phyloP scores from a whole-genome alignment of 164 flowering plant genomes.

The Houttuynia cordata region DNA sequence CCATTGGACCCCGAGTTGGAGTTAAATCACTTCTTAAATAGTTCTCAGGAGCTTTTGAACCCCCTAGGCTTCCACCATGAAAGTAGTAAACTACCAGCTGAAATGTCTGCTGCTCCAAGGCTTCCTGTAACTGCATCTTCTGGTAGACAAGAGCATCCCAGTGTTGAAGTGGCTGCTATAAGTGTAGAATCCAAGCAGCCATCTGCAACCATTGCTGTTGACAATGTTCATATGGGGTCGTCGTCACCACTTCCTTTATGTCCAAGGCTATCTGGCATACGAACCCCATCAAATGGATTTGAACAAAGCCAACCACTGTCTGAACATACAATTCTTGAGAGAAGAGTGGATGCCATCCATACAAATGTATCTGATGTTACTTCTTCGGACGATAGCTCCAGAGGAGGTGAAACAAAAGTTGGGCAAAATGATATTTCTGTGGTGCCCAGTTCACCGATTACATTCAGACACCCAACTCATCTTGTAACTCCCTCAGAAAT shows the following conservation, averaged over 20 bases:
- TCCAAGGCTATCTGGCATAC: conserved; percentile 55
- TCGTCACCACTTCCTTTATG: conserved; percentile 45
- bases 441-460: conserved; percentile 23
- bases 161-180: conserved; percentile 19
- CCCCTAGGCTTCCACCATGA: background rate
- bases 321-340: conserved; percentile 30
- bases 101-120: background rate
- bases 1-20: conserved; percentile 49
- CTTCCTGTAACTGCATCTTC: conserved; percentile 16
- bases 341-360: conserved; percentile 36
- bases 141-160: conserved; percentile 23
- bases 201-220: conserved; percentile 21
- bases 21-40: conserved; percentile 32
- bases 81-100: background rate
- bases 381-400: conserved; percentile 25
- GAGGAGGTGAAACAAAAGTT: conserved; percentile 31
- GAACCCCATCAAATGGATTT: conserved; percentile 31
- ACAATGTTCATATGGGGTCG: conserved; percentile 15
- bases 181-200: conserved; percentile 29
- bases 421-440: conserved; percentile 34
- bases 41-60: background rate
- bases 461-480: conserved; percentile 78
- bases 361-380: conserved; percentile 28
- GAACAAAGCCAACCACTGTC: conserved; percentile 28
- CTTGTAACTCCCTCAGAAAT: conserved; percentile 86